phyloP scores from a whole-genome alignment of 768 basidiomycete species.

The Pleurotus pulmonarius region DNA sequence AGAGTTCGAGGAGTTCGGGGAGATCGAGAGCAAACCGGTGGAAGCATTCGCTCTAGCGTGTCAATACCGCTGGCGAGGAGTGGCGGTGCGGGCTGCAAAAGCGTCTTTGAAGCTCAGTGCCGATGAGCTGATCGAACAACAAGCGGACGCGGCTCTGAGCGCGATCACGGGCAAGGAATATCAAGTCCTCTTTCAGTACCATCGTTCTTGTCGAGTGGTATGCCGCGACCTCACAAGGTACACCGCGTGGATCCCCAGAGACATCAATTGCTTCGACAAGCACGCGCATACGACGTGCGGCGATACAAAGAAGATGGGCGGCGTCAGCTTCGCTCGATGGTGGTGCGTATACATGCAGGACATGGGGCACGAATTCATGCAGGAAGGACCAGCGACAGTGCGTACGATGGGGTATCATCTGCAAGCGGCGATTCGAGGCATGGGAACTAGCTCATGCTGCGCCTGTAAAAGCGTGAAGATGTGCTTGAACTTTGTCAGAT shows the following conservation, averaged over 20 bases:
- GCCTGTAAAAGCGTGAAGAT: no score
- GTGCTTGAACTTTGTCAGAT: no score
- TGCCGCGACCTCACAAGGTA: not conserved
- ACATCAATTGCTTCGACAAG: not conserved
- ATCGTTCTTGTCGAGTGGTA: not conserved
- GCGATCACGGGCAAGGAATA: not conserved
- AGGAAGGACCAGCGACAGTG: not conserved
- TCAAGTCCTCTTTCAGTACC: not conserved
- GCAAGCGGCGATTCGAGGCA: no score
- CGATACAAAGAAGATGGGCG: not conserved
- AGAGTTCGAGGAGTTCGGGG: slow-evolving; percentile 24
- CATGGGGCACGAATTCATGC: not conserved
- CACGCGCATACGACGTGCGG: not conserved
- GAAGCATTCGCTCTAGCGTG: slow-evolving; percentile 33
- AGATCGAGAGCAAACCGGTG: slow-evolving; percentile 30
- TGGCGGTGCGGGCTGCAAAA: not conserved
- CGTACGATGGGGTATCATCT: no score
- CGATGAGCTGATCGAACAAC: not conserved
- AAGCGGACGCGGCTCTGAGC: not conserved
- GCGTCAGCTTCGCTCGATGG: not conserved
- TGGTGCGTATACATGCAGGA: not conserved
- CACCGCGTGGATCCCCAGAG: not conserved
- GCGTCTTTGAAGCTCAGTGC: not conserved
- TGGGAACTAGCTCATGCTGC: no score
- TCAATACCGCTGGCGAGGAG: slow-evolving; percentile 10